Evolutionary conservation across 129 eudicot species (phyloP).

Genomic region (Solidago caesia): DNA sequence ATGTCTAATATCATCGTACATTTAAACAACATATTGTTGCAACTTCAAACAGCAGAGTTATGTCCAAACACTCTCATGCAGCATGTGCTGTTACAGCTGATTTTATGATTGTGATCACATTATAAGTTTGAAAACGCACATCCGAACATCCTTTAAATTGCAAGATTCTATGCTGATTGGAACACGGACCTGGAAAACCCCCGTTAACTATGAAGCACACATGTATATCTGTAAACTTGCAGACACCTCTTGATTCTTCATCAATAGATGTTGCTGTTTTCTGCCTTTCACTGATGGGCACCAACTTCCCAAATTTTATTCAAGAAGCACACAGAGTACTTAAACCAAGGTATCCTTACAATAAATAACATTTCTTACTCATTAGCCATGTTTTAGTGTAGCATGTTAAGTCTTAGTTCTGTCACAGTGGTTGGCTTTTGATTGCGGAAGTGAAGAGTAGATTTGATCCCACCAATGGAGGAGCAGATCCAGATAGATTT

Average conservation of each 20-base stretch:
- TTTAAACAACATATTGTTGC: too few species aligned
- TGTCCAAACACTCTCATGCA: too few species aligned
- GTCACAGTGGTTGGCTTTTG: constrained; percentile 90
- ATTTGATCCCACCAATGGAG: constrained; percentile 78
- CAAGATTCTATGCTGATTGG: neutral
- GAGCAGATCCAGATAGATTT: constrained; percentile 75
- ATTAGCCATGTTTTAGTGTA: neutral
- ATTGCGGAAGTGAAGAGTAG: constrained; percentile 97
- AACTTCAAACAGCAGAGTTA: too few species aligned
- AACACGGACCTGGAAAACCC: neutral
- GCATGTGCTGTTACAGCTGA: too few species aligned
- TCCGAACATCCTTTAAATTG: too few species aligned
- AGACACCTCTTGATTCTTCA: constrained; percentile 81
- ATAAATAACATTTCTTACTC: neutral
- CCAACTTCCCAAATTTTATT: constrained; percentile 69
- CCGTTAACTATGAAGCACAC: neutral
- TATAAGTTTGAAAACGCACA: too few species aligned
- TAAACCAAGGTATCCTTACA: constrained; percentile 51
- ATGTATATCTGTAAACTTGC: constrained; percentile 29
- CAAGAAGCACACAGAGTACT: constrained; percentile 92
- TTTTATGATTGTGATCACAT: too few species aligned
- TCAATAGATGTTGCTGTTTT: constrained; percentile 82
- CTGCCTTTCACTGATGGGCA: constrained; percentile 96
- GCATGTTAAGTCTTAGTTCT: constrained; percentile 18
- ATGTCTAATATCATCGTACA: too few species aligned